These are phyloP conservation scores for Perkinsus chesapeaki DNA, from an alignment of 169 alveolate species.

Conservation along the genomic window DNA sequence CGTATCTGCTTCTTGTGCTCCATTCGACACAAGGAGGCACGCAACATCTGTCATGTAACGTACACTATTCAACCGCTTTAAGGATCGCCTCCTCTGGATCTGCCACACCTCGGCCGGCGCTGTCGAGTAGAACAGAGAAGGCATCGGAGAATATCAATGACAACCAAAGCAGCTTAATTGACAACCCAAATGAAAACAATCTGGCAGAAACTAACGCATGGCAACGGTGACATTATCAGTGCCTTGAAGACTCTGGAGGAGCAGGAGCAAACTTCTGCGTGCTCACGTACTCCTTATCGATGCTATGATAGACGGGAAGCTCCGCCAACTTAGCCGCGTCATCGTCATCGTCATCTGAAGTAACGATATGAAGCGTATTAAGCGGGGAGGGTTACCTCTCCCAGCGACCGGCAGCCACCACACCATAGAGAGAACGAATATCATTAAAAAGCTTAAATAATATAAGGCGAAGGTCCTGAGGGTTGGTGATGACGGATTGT, in stretches of 20 bases:
- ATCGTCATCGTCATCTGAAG: background rate
- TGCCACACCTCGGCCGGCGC: background rate
- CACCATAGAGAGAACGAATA: background rate
- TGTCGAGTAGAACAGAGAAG: background rate
- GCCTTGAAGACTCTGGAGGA: background rate
- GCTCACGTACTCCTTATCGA: background rate
- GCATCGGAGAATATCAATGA: background rate
- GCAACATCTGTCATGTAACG: background rate
- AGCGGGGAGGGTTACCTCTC: background rate
- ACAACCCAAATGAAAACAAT: background rate
- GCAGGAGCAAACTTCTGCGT: background rate
- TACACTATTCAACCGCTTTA: background rate
- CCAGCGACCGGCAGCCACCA: background rate
- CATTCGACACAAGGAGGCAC: background rate
- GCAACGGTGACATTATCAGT: background rate
- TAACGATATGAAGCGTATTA: background rate
- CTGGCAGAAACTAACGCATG: background rate
- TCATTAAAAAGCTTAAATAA: background rate
- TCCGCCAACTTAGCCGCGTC: background rate
- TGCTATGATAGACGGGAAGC: background rate
- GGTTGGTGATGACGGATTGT: background rate
- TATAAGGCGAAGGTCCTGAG: background rate
- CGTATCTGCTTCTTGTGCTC: background rate
- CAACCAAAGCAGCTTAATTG: background rate
- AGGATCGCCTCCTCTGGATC: background rate